A percentile compares a stretch with the other conserved stretches of the same genome.
Evolutionary conservation across 345 rosid genomes (phyloP).

Genomic region (Sapria himalayana): DNA sequence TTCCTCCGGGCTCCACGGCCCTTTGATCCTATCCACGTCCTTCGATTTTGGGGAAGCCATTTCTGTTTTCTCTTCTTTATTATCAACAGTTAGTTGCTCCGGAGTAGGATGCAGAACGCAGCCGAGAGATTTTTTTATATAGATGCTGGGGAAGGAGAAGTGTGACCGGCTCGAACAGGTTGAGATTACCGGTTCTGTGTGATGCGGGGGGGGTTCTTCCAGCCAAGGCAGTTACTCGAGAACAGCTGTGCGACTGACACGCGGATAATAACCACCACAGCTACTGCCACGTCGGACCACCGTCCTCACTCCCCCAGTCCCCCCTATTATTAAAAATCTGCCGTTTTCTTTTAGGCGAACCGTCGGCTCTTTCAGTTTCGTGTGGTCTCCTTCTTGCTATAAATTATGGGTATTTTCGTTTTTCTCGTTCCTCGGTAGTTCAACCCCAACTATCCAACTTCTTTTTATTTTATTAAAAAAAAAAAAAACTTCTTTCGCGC

Average conservation of each 20-base stretch:
- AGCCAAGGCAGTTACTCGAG: slow-evolving; percentile 46
- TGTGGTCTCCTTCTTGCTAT: too few relatives aligned
- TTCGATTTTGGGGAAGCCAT: slow-evolving; percentile 27
- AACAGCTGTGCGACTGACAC: slow-evolving; percentile 46
- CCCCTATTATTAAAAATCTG: slow-evolving; percentile 5
- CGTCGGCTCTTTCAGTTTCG: too few relatives aligned
- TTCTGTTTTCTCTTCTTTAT: too few relatives aligned
- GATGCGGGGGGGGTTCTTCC: slow-evolving; percentile 26
- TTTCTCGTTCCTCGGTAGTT: too few relatives aligned
- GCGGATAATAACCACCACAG: slow-evolving; percentile 16
- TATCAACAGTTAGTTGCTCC: too few relatives aligned
- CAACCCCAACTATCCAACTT: too few relatives aligned
- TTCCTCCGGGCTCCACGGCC: slow-evolving; percentile 96
- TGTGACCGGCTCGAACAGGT: slow-evolving; percentile 36
- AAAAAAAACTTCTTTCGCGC: too few relatives aligned
- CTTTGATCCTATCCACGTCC: slow-evolving; percentile 71
- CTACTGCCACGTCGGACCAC: slow-evolving; percentile 23
- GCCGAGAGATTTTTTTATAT: slow-evolving; percentile 8
- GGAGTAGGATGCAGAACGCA: neutral
- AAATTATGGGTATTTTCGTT: too few relatives aligned
- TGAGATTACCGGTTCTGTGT: slow-evolving; percentile 26
- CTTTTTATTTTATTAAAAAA: too few relatives aligned
- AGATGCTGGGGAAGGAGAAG: slow-evolving; percentile 14
- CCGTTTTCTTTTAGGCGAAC: neutral
- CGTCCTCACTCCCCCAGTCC: slow-evolving; percentile 10